phyloP scores from a whole-genome alignment of 2,329 filamentous ascomycete species.

The Sporothrix curviconia region DNA sequence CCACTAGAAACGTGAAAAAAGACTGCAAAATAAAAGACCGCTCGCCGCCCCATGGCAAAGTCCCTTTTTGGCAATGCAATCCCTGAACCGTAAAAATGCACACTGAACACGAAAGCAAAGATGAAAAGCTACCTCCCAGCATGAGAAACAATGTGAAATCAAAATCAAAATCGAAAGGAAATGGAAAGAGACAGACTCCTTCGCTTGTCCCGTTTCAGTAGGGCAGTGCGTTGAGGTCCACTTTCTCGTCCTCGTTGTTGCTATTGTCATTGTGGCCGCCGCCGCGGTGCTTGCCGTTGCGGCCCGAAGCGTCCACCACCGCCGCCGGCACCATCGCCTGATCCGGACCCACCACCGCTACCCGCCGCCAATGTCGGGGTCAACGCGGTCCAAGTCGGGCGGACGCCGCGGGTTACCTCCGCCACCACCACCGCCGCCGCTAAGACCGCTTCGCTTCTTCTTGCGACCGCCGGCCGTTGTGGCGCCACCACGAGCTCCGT shows the following conservation, averaged over 20 bases:
- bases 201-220: no score
- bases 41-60: no score
- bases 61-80: no score
- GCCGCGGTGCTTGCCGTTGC: slow-evolving; percentile 7
- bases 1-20: no score
- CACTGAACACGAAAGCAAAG: no score
- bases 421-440: slow-evolving; percentile 12
- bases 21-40: no score
- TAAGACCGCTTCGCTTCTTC: slow-evolving; percentile 19
- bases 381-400: slow-evolving; percentile 20
- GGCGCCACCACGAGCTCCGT: background rate
- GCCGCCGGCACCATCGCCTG: background rate
- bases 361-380: slow-evolving; percentile 19
- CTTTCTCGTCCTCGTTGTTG: slow-evolving; percentile 16
- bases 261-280: slow-evolving; percentile 5
- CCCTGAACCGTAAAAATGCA: no score
- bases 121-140: no score
- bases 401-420: slow-evolving; percentile 15
- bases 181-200: no score
- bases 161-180: background rate
- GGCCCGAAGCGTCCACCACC: background rate
- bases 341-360: background rate
- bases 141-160: background rate
- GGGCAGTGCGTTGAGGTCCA: slow-evolving; percentile 20
- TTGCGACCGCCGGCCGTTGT: slow-evolving; percentile 13